Evolutionary conservation across 2,329 filamentous ascomycete genomes (phyloP).

Genomic region (Calonectria fujianensis): DNA sequence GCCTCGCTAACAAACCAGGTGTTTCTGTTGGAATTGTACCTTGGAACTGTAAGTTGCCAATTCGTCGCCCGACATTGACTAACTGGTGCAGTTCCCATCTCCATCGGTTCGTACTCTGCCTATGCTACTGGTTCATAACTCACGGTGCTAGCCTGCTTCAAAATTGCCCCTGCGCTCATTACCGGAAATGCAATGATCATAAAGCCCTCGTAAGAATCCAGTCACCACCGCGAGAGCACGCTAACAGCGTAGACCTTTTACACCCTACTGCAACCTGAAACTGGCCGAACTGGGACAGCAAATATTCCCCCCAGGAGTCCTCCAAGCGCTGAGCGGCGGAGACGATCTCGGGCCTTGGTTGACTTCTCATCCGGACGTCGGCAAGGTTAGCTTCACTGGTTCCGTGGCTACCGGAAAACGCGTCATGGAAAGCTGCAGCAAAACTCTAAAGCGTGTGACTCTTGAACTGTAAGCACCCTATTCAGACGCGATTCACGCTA

Average conservation of each 20-base stretch:
- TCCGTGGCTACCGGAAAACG: constrained; percentile 75
- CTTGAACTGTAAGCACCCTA: background rate
- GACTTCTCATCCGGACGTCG: constrained; percentile 73
- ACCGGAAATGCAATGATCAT: constrained; percentile 13
- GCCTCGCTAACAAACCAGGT: background rate
- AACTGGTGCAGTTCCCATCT: background rate
- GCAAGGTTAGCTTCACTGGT: constrained; percentile 79
- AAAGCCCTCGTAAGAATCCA: background rate
- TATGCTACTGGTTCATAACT: background rate
- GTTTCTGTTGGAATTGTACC: constrained; percentile 22
- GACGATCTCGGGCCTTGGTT: constrained; percentile 75
- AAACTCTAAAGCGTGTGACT: constrained; percentile 9
- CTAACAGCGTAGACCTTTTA: constrained; percentile 59
- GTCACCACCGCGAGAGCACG: background rate
- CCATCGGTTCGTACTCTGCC: background rate
- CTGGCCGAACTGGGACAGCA: constrained; percentile 72
- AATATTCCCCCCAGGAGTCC: constrained; percentile 75
- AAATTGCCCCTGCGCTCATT: constrained; percentile 5
- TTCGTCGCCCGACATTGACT: background rate
- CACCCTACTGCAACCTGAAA: constrained; percentile 74
- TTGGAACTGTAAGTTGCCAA: constrained; percentile 19
- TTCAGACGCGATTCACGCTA: background rate
- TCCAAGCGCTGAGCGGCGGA: constrained; percentile 77
- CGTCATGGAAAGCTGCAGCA: constrained; percentile 67
- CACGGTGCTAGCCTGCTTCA: constrained; percentile 2